Base-by-base conservation (phyloP, 306 rosid genomes). In the Cyclanthera cordifolia region DNA sequence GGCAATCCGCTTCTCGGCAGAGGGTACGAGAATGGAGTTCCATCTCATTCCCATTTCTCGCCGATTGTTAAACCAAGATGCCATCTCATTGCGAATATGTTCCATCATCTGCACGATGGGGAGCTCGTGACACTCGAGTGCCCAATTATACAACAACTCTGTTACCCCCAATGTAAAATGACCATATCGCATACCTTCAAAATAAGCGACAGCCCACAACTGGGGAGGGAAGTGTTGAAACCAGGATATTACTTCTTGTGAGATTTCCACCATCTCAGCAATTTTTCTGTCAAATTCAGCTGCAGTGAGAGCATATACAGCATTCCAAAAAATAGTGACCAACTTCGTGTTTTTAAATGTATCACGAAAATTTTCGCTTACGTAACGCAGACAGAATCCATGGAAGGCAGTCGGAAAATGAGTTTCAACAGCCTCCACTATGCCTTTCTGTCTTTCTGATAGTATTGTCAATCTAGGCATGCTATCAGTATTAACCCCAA, bases 51-150 rank as follows among this genome's bases (percentile, higher is more conserved):
- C 96, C 86, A 79, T 76, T 34, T 86, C 89, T 14, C 86, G 86
- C 21, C 98, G 89, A 5, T 87, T 89, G 51, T 78, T 67, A 72
- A 87, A 89, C 96, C 96, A 89, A 63, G 83, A 80, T 4, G 80
- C 56, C 85, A 93, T 73, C 67, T 84, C 95, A 53, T 76, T 82
- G 57, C 98, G 95, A 61, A 93, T 80, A 76, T 93, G 79, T 79
- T 93, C 98, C 98, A 93, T 86, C 98, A 93, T 93, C 78, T 89
- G 98, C 76, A 86, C 95, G 47, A 93, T 37, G 11, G 98, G 98
- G 74, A 93, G 98, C 74, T 93, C 98, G 59, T 93, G 98, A 70
- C 98, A 93, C 78, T 93, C 96, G 53, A 84, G 96, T 52, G 98
- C 96, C 98, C 98, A 93, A 73, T 89, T 93, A 78, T 93, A 93